phyloP scores from a whole-genome alignment of 768 basidiomycete genomes.

The Cubamyces lactineus region DNA sequence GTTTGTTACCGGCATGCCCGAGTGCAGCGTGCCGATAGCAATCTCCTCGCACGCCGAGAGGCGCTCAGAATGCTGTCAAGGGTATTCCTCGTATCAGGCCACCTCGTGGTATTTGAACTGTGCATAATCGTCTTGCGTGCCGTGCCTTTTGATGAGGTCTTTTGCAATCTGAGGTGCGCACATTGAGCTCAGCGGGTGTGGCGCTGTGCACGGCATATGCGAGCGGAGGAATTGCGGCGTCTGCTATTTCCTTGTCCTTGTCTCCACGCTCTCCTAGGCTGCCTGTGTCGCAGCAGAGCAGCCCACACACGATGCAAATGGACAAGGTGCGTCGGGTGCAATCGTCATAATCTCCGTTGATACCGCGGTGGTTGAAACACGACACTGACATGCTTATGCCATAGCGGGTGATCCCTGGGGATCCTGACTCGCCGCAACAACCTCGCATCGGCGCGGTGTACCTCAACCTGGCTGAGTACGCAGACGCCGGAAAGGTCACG shows the following conservation, averaged over 20 bases:
- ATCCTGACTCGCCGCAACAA: slow-evolving; percentile 57
- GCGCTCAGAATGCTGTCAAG: neutral
- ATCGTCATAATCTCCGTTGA: neutral
- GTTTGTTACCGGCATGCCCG: slow-evolving; percentile 12
- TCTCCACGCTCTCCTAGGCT: too few relatives aligned
- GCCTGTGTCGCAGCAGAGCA: too few relatives aligned
- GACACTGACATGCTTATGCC: neutral
- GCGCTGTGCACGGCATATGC: too few relatives aligned
- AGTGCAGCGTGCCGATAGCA: slow-evolving; percentile 12
- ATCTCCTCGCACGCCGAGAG: slow-evolving; percentile 4
- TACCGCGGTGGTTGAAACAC: neutral
- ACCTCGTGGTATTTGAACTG: too few relatives aligned
- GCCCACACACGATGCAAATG: too few relatives aligned
- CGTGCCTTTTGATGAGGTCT: too few relatives aligned
- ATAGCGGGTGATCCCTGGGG: slow-evolving; percentile 61
- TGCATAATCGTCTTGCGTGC: too few relatives aligned
- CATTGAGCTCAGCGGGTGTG: too few relatives aligned
- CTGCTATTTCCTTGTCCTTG: too few relatives aligned
- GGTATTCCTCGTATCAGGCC: neutral
- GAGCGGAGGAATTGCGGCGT: too few relatives aligned
- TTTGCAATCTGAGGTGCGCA: too few relatives aligned
- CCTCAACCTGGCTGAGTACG: slow-evolving; percentile 79
- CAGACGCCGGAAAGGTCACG: slow-evolving; percentile 56
- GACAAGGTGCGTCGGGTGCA: slow-evolving; percentile 1
- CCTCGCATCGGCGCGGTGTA: slow-evolving; percentile 66